phyloP scores from a whole-genome alignment of 495 filamentous ascomycete species.

The Tuber borchii region DNA sequence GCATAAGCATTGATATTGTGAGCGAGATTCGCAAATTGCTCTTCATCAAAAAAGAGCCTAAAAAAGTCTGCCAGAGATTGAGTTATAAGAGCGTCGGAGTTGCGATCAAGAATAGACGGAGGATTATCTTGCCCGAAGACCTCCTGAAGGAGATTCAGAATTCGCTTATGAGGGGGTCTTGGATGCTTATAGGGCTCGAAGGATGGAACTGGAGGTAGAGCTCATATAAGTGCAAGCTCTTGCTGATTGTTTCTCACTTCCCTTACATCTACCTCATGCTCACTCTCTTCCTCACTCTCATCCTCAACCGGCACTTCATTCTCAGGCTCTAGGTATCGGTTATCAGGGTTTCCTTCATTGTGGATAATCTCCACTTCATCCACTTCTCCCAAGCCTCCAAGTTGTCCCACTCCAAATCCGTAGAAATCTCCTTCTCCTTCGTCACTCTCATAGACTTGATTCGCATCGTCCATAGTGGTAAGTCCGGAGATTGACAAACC shows the following conservation, averaged over 20 bases:
- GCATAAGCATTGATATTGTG: background rate
- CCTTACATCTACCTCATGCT: background rate
- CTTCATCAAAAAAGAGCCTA: background rate
- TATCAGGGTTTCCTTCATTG: background rate
- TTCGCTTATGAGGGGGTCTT: background rate
- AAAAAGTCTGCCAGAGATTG: background rate
- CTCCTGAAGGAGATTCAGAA: background rate
- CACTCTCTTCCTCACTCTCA: background rate
- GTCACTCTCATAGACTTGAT: background rate
- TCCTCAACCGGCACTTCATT: background rate
- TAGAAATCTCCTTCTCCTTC: background rate
- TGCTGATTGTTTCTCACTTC: background rate
- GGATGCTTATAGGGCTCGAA: background rate
- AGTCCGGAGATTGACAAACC: background rate
- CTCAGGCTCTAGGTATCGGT: background rate
- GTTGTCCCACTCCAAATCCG: background rate
- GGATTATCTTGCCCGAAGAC: background rate
- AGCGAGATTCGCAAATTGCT: background rate
- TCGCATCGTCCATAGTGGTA: background rate
- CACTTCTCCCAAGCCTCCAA: background rate
- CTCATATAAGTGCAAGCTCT: background rate
- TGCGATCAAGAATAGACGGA: background rate
- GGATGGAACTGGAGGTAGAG: background rate
- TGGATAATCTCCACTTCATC: background rate
- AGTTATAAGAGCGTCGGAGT: rapidly evolving